A percentile compares a stretch with the other conserved stretches of the same genome.
phyloP scores from a whole-genome alignment of 805 yeast species.

The Pichia ethanolica region DNA sequence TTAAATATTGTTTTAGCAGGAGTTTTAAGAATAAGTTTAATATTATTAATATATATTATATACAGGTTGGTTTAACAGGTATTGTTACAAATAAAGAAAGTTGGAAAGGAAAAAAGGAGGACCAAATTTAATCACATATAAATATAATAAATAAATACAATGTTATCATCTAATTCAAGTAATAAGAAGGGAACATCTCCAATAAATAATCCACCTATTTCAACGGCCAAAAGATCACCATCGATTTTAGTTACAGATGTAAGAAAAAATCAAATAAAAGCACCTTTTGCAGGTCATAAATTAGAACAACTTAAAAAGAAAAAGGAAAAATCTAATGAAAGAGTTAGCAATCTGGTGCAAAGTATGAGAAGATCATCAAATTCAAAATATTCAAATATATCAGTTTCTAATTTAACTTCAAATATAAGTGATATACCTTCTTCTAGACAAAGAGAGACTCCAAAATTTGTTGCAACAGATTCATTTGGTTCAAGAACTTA shows the following conservation, averaged over 20 bases:
- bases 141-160: not conserved
- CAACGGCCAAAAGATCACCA: constrained; percentile 80
- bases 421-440: constrained; percentile 85
- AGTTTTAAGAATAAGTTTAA: no score
- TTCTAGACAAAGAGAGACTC: constrained; percentile 37
- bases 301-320: constrained; percentile 17
- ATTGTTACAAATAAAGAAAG: no score
- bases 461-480: constrained; percentile 15
- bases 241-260: constrained; percentile 90
- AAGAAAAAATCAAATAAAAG: constrained; percentile 48
- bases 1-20: no score
- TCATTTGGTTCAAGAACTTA: constrained; percentile 16
- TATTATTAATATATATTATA: no score
- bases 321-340: constrained; percentile 11
- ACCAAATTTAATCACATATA: no score
- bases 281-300: constrained; percentile 73
- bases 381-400: constrained; percentile 61
- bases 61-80: no score
- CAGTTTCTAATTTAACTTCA: constrained; percentile 71
- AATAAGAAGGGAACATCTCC: not conserved
- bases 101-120: not conserved
- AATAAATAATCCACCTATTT: constrained; percentile 59
- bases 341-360: constrained; percentile 8
- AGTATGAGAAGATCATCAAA: constrained; percentile 17
- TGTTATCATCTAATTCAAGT: not conserved